Conservation (phyloP, 148 eudicot genomes). For the Nepenthes mirabilis region DNA sequence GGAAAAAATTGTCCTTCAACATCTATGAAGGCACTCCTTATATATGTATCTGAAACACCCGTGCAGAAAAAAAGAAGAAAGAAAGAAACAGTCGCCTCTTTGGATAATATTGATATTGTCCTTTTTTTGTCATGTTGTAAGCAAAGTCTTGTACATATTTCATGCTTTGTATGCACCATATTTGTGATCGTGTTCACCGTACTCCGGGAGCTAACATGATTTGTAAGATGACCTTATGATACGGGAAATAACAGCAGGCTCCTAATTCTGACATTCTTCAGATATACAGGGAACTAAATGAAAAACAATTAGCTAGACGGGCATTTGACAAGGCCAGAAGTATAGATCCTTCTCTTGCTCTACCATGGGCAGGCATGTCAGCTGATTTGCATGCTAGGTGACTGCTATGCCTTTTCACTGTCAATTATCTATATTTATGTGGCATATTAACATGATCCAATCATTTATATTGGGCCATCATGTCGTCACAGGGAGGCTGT, state of each 20-base stretch:
- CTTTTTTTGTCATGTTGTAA: no score
- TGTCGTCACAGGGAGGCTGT: slow-evolving; percentile 34
- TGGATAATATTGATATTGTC: no score
- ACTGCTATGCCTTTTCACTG: slow-evolving; percentile 6
- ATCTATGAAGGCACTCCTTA: no score
- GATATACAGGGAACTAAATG: slow-evolving; percentile 71
- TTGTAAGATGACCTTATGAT: background rate
- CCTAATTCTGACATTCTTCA: slow-evolving; percentile 21
- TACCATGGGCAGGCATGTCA: slow-evolving; percentile 99
- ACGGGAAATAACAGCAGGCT: background rate
- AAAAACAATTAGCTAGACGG: slow-evolving; percentile 55
- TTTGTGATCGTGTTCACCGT: no score
- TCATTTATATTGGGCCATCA: slow-evolving; percentile 3
- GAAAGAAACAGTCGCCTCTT: no score
- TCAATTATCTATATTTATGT: background rate
- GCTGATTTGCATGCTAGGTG: slow-evolving; percentile 64
- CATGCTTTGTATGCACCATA: no score
- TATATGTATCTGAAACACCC: no score
- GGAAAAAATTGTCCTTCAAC: no score
- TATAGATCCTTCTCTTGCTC: slow-evolving; percentile 95
- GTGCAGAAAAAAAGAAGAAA: no score
- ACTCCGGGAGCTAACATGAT: no score
- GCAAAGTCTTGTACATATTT: no score
- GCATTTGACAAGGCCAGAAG: slow-evolving; percentile 98
- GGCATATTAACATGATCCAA: slow-evolving; percentile 6